Percentiles rank a stretch among this genome's conserved stretches.
phyloP scores from a whole-genome alignment of 2,329 filamentous ascomycete species.

The Lomentospora prolificans region DNA sequence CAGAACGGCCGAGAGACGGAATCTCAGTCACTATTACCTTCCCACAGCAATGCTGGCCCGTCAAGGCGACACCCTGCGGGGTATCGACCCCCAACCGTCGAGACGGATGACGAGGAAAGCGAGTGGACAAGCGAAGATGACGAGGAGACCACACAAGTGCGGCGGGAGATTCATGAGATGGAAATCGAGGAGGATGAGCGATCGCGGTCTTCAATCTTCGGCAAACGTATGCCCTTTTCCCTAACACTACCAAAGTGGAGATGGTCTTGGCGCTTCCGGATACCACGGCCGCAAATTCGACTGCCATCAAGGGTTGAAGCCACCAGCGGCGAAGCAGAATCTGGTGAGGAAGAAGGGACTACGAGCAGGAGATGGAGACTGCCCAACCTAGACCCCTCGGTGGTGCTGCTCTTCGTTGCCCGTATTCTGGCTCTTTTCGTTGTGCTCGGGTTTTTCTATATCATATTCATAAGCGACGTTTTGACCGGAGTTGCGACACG shows the following conservation, averaged over 20 bases:
- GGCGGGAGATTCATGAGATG: constrained; percentile 80
- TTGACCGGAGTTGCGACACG: constrained; percentile 57
- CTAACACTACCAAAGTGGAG: constrained; percentile 44
- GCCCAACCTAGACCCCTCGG: constrained; percentile 20
- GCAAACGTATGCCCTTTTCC: constrained; percentile 44
- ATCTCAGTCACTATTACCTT: constrained; percentile 63
- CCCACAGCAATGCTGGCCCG: constrained; percentile 28
- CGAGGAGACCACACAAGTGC: constrained; percentile 55
- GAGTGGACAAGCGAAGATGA: constrained; percentile 40
- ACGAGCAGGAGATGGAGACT: constrained; percentile 3
- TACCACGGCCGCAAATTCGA: constrained; percentile 41
- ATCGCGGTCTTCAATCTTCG: constrained; percentile 36
- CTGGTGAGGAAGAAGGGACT: constrained; percentile 7
- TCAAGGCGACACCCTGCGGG: constrained; percentile 37
- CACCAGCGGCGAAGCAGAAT: not conserved
- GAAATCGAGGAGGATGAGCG: constrained; percentile 59
- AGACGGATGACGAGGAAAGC: constrained; percentile 60
- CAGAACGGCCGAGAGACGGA: constrained; percentile 63
- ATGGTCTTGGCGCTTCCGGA: constrained; percentile 43
- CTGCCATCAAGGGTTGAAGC: constrained; percentile 28
- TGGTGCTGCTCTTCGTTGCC: constrained; percentile 53
- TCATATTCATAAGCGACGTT: constrained; percentile 77
- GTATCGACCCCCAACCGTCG: constrained; percentile 75
- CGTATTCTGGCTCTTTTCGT: constrained; percentile 66
- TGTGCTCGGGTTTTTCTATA: constrained; percentile 68